phyloP scores from a whole-genome alignment of 768 basidiomycete genomes.

The Amanita polypyramis region DNA sequence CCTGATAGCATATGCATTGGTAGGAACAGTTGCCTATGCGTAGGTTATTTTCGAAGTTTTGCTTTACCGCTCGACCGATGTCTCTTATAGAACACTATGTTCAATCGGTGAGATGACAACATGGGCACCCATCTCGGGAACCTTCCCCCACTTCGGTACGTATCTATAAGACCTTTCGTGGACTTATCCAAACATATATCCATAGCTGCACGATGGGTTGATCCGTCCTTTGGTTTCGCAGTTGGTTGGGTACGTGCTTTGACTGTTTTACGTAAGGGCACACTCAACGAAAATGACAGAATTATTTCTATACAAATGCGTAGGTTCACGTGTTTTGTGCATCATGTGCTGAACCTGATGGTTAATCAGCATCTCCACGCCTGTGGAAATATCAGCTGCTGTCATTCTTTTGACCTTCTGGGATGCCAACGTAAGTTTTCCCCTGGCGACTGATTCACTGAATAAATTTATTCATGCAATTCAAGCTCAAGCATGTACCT shows the following conservation, averaged over 20 bases:
- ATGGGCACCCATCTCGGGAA: conserved; percentile 68
- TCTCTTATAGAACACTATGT: conserved; percentile 38
- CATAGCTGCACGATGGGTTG: conserved; percentile 44
- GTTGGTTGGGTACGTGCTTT: conserved; percentile 36
- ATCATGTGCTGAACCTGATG: neutral
- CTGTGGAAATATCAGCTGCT: conserved; percentile 69
- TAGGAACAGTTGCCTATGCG: conserved; percentile 59
- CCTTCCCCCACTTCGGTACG: conserved; percentile 63
- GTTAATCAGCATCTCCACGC: conserved; percentile 40
- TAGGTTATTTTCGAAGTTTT: conserved; percentile 19
- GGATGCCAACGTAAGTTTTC: conserved; percentile 42
- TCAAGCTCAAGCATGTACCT: conserved; percentile 36
- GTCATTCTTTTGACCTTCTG: conserved; percentile 63
- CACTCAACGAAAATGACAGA: conserved; percentile 15
- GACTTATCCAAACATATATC: neutral
- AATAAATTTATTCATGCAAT: neutral
- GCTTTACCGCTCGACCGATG: neutral
- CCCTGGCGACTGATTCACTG: neutral
- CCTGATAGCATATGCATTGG: conserved; percentile 50
- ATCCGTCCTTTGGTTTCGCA: conserved; percentile 48
- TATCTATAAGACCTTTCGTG: neutral
- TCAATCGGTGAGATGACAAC: conserved; percentile 75
- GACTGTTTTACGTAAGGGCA: neutral
- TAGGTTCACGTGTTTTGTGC: conserved; percentile 8
- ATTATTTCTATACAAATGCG: conserved; percentile 34